Evolutionary conservation across 176 grass and related monocot species (phyloP), one percentile per base, ranked within the genome.

Genomic region (Cenchrus americanus): DNA sequence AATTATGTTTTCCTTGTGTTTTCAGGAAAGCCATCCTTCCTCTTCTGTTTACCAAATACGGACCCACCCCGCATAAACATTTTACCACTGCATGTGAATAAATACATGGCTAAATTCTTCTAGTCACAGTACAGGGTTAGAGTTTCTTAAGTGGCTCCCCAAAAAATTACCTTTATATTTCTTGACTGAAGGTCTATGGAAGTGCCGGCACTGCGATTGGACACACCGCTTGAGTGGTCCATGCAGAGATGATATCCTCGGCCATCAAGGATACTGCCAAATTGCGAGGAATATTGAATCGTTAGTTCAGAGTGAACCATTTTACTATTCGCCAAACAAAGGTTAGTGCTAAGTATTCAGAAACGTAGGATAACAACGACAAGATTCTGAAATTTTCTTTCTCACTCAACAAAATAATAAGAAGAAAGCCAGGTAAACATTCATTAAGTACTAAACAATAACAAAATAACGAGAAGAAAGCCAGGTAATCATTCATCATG

Each of bases 111-210:
- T 15, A 53, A 69, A 32, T 61, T 49, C 18, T 59, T 69, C 11
- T 27, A 54, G 22, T 52, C 42, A 19, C 2, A 70, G 21, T 22
- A 17, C 49, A 67, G 42, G 82, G 13, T 71, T 52, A 80, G 77
- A 77, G 51, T 66, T 61, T 48, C 13, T 47, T 47, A 8, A 41
- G 50, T 62, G 54, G 32, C 43, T 62, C 62, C 66, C 55, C 34
- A 37, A 80, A 37, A 90, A 92, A 37, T 80, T 86, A 66, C 37
- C 80, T 81, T 78, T 71, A 11, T 81, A 73, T 86, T 91, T 82
- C 87, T 88, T 94, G 58, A 71, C 88, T 94, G 89, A 94, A 97
- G 94, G 89, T 72, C 30, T 86, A 84, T 97, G 94, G 89, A 94
- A 86, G 82, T 97, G 94, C 72, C 82, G 76, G 44, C 85, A 94